These are phyloP conservation scores for Penicillium antarcticum DNA, from an alignment of 495 filamentous ascomycete genomes.

Conservation along the genomic window DNA sequence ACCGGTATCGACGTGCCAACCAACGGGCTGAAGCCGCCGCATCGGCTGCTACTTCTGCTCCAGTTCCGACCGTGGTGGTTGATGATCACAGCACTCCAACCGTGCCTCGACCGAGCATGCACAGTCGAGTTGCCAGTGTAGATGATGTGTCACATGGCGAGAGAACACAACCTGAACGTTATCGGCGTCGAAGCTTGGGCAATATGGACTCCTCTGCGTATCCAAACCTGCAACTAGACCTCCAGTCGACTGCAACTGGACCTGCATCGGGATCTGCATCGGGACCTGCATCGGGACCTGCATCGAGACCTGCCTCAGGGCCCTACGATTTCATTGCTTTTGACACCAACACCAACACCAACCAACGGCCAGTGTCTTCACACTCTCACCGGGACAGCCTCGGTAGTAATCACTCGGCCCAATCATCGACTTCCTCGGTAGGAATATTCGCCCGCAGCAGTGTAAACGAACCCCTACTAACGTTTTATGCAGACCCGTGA, in stretches of 20 bases:
- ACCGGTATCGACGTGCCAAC: constrained; percentile 62
- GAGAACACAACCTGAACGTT: constrained; percentile 56
- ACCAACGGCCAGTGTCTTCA: constrained; percentile 44
- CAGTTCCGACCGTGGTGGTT: constrained; percentile 8
- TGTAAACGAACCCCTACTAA: background rate
- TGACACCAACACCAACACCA: constrained; percentile 21
- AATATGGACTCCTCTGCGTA: constrained; percentile 63
- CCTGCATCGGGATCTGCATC: constrained; percentile 24
- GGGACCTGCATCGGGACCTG: constrained; percentile 12
- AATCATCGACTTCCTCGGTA: constrained; percentile 58
- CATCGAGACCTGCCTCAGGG: constrained; percentile 22
- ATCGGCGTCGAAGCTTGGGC: constrained; percentile 79
- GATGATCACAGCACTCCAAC: constrained; percentile 23
- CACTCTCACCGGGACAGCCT: constrained; percentile 59
- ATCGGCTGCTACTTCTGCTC: constrained; percentile 34
- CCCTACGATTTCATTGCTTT: constrained; percentile 35
- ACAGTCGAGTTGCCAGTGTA: constrained; percentile 46
- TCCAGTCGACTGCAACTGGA: constrained; percentile 12
- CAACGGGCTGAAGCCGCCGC: constrained; percentile 47
- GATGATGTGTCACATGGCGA: constrained; percentile 50
- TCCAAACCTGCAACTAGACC: constrained; percentile 36
- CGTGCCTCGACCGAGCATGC: constrained; percentile 17
- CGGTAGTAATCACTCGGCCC: constrained; percentile 52
- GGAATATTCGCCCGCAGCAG: constrained; percentile 19
- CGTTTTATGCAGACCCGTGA: constrained; percentile 15